phyloP scores from a whole-genome alignment of 1,284 basidiomycete genomes.

The Cutaneotrichosporon curvatum region DNA sequence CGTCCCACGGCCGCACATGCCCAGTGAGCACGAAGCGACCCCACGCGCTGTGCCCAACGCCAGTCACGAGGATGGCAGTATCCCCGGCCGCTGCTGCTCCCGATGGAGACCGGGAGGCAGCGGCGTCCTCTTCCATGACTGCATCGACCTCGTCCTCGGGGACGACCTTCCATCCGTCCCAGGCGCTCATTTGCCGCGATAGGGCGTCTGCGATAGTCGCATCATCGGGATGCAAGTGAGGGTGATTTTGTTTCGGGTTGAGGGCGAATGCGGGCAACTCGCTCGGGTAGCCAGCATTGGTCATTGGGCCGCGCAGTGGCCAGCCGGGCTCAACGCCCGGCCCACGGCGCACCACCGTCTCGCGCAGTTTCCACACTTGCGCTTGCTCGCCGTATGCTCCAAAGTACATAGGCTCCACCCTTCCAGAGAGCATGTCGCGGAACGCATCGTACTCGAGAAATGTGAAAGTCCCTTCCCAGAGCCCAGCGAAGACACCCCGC shows the following conservation, averaged over 20 bases:
- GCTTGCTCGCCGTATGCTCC: slow-evolving; percentile 53
- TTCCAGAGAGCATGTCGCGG: slow-evolving; percentile 45
- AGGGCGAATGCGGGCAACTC: slow-evolving; percentile 20
- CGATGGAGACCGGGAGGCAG: too few species aligned
- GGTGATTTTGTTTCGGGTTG: slow-evolving; percentile 2
- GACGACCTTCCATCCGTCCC: slow-evolving; percentile 39
- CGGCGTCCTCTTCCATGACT: too few species aligned
- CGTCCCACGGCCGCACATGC: slow-evolving; percentile 50
- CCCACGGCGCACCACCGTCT: slow-evolving; percentile 44
- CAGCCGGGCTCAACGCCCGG: slow-evolving; percentile 11
- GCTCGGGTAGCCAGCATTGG: slow-evolving; percentile 42
- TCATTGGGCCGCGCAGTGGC: slow-evolving; percentile 33
- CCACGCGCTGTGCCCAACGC: slow-evolving; percentile 52
- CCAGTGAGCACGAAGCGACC: slow-evolving; percentile 50
- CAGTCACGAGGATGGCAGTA: slow-evolving; percentile 45
- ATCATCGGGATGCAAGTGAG: slow-evolving; percentile 28
- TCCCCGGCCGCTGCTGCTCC: not conserved
- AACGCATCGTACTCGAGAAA: slow-evolving; percentile 55
- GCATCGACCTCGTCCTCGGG: slow-evolving; percentile 28
- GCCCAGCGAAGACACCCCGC: slow-evolving; percentile 47
- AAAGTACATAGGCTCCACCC: slow-evolving; percentile 45
- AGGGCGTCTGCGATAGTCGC: slow-evolving; percentile 33
- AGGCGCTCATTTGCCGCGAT: slow-evolving; percentile 34
- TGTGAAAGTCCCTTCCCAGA: slow-evolving; percentile 53
- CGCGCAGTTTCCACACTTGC: slow-evolving; percentile 52